A percentile compares a stretch with the other conserved stretches of the same genome.
These are phyloP conservation scores for Aspergillus sp. DNA, from an alignment of 2,329 filamentous ascomycete genomes.

Conservation along the genomic window DNA sequence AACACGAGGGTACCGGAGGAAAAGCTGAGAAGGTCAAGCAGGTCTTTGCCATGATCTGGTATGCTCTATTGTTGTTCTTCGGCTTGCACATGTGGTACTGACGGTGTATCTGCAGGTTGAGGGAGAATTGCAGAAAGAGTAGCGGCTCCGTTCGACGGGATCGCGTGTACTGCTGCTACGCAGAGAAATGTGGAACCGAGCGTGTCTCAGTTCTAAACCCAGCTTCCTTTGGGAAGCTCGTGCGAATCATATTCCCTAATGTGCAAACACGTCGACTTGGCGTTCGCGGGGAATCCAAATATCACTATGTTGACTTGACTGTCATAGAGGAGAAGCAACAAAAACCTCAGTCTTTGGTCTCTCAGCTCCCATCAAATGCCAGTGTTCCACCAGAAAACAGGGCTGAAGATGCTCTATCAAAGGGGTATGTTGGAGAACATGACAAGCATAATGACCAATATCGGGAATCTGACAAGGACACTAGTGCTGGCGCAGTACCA, in stretches of 20 bases:
- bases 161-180: conserved; percentile 92
- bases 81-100: not conserved
- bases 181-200: conserved; percentile 83
- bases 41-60: conserved; percentile 49
- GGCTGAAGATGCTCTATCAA: conserved; percentile 21
- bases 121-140: conserved; percentile 42
- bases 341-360: conserved; percentile 20
- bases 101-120: conserved; percentile 32
- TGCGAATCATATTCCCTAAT: conserved; percentile 90
- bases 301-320: conserved; percentile 66
- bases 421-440: conserved; percentile 19
- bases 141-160: conserved; percentile 74
- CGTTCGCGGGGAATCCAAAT: conserved; percentile 94
- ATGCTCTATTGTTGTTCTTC: conserved; percentile 12
- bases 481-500: conserved; percentile 18
- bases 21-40: conserved; percentile 48
- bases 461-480: conserved; percentile 8
- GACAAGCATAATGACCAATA: not conserved
- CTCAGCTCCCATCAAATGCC: conserved; percentile 17
- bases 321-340: conserved; percentile 41
- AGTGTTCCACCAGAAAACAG: conserved; percentile 18
- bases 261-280: conserved; percentile 88
- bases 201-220: conserved; percentile 93
- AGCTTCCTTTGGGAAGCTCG: conserved; percentile 94
- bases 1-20: conserved; percentile 43